Evolutionary conservation across 1,139 yeast species (phyloP), one percentile per base, ranked within the genome.

Genomic region (Suhomyces bolitotheri): DNA sequence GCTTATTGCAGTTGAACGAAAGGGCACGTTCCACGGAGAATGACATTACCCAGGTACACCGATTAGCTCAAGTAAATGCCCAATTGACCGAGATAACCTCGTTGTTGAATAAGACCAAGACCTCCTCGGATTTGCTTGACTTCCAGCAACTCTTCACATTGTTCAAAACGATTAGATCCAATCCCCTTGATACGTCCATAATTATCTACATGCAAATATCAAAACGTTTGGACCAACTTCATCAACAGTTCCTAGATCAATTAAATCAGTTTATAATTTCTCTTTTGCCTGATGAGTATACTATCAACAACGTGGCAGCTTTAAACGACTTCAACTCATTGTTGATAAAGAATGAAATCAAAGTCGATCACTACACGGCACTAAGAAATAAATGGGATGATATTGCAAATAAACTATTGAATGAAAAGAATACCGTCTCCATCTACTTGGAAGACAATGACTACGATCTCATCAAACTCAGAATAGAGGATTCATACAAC

Each of bases 271-370:
- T 52, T 26, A 38, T 55, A 15, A 26, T 36, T 22, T 21, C 32
- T 13, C 48, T 53, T 27, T 33, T 64, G 15, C 71, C 71, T 2
- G 39, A 43, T 26, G 50, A 53, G 22, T 44, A 38, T 16, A 45
- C 53, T 5, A 56, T 63, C 31, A 45, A 37, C 16, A 46, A 53
- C 16, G 33, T 50, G 2, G 46, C 47, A 10, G 28, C 41, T 11
- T 44, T 57, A 25, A 44, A 38, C 14, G 48, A 43, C 16, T 39
- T 48, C 38, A 56, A 43, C 27, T 28, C 34, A 13, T 45, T 36
- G 27, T 46, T 46, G 38, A 41, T 45, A n/a, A 45, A 38, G 25
- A 46, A 41, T 29, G 27, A 34, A 13, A 33, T 56, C 19, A 35
- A 40, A 12, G 41, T 57, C 16, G 46, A 40, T 2, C 32, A 40